phyloP scores from a whole-genome alignment of 2,329 filamentous ascomycete genomes.

The Cladosporium colombiae region DNA sequence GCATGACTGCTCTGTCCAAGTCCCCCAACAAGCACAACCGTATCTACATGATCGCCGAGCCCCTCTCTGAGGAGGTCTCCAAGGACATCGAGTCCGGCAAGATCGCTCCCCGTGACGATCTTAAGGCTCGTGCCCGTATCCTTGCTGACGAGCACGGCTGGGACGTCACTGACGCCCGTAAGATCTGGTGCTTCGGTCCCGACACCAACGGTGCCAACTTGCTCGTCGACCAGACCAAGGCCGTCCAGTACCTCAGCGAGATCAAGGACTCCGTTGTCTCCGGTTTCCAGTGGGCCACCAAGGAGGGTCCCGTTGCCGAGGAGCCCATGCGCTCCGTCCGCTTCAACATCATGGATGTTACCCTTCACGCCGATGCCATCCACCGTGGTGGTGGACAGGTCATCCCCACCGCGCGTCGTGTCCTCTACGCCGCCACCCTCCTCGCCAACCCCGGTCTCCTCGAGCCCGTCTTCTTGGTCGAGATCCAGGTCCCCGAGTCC shows the following conservation, averaged over 20 bases:
- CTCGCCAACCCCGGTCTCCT: constrained; percentile 88
- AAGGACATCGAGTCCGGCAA: constrained; percentile 88
- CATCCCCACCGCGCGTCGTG: constrained; percentile 97
- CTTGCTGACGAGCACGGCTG: constrained; percentile 96
- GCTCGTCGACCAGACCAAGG: constrained; percentile 99
- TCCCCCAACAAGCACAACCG: constrained; percentile 99
- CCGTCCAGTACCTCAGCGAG: constrained; percentile 99
- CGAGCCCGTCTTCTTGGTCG: constrained; percentile 98
- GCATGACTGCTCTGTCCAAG: constrained; percentile 97
- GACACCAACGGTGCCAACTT: constrained; percentile 98
- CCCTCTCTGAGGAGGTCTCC: constrained; percentile 87
- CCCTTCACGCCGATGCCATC: constrained; percentile 98
- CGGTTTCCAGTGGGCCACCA: constrained; percentile 99
- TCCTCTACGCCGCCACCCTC: constrained; percentile 89
- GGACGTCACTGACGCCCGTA: constrained; percentile 99
- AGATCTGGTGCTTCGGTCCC: constrained; percentile 99
- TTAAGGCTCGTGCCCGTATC: constrained; percentile 96
- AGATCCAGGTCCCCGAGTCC: constrained; percentile 97
- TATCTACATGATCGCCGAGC: constrained; percentile 93
- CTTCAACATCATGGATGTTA: constrained; percentile 99
- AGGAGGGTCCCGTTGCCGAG: constrained; percentile 96
- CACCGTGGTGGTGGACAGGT: constrained; percentile 99
- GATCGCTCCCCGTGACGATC: constrained; percentile 93
- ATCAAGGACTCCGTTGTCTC: constrained; percentile 99
- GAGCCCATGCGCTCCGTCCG: constrained; percentile 96